Conservation (phyloP, 148 eudicot genomes). For the Chenopodium formosanum region DNA sequence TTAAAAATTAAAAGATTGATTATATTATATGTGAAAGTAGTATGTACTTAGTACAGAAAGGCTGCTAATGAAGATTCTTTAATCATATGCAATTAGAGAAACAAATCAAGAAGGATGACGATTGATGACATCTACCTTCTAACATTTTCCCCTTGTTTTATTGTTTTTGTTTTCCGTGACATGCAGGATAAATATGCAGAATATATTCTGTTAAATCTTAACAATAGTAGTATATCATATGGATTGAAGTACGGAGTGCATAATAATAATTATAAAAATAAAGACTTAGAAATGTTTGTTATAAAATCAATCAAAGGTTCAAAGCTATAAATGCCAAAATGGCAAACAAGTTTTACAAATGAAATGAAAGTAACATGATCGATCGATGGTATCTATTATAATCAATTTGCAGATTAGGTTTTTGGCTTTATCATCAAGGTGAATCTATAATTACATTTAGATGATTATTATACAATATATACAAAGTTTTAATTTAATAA, state of each 20-base stretch:
- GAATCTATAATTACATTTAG: background rate
- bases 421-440: background rate
- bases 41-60: background rate
- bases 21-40: too few species aligned
- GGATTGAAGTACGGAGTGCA: too few species aligned
- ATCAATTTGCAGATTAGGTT: too few species aligned
- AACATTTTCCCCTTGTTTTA: conserved; percentile 5
- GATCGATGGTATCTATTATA: too few species aligned
- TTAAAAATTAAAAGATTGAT: too few species aligned
- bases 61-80: background rate
- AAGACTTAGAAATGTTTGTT: too few species aligned
- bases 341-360: background rate
- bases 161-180: background rate
- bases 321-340: background rate
- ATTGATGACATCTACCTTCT: background rate
- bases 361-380: background rate
- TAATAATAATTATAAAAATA: too few species aligned
- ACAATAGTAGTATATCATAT: too few species aligned
- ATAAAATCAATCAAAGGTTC: too few species aligned
- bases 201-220: background rate
- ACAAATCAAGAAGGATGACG: conserved; percentile 5
- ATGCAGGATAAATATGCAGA: conserved; percentile 1
- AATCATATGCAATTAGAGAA: conserved; percentile 4
- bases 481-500: too few species aligned
- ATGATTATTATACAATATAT: too few species aligned